Percentiles rank a stretch among this genome's conserved stretches.
Evolutionary conservation across 2,329 filamentous ascomycete genomes (phyloP).

Genomic region (Byssothecium circinans): DNA sequence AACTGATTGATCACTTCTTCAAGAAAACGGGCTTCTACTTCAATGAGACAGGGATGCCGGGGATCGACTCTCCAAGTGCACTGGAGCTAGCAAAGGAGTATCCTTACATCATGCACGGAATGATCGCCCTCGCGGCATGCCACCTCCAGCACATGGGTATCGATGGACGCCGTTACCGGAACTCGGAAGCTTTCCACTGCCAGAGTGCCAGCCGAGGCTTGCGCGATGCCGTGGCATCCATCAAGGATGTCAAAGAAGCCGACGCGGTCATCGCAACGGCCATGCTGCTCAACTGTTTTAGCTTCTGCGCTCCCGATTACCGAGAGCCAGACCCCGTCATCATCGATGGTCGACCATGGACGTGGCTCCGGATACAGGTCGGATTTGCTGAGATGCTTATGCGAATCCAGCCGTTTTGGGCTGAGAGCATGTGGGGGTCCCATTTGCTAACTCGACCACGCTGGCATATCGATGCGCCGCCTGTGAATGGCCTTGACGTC

Average conservation of each 20-base stretch:
- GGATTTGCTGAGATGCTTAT: slow-evolving; percentile 10
- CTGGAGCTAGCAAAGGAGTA: slow-evolving; percentile 11
- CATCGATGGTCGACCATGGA: neutral
- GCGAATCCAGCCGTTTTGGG: slow-evolving; percentile 8
- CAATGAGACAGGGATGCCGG: neutral
- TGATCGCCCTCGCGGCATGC: slow-evolving; percentile 15
- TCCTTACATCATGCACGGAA: slow-evolving; percentile 16
- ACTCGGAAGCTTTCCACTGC: slow-evolving; percentile 11
- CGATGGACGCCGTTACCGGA: slow-evolving; percentile 5
- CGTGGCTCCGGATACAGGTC: slow-evolving; percentile 13
- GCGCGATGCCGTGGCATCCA: slow-evolving; percentile 4
- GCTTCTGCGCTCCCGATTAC: slow-evolving; percentile 8
- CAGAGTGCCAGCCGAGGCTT: slow-evolving; percentile 12
- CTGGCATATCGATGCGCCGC: slow-evolving; percentile 1
- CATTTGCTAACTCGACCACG: slow-evolving; percentile 5
- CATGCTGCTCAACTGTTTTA: slow-evolving; percentile 15
- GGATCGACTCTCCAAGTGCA: slow-evolving; percentile 5
- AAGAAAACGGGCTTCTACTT: neutral
- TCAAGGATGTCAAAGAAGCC: slow-evolving; percentile 7
- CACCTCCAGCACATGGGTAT: slow-evolving; percentile 12
- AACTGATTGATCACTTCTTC: slow-evolving; percentile 11
- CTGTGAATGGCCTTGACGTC: slow-evolving; percentile 5
- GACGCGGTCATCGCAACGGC: slow-evolving; percentile 14
- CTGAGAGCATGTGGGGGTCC: slow-evolving; percentile 10
- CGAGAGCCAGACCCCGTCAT: neutral